Conservation (phyloP, 257 asterid species). For the Craterostigma plantagineum region DNA sequence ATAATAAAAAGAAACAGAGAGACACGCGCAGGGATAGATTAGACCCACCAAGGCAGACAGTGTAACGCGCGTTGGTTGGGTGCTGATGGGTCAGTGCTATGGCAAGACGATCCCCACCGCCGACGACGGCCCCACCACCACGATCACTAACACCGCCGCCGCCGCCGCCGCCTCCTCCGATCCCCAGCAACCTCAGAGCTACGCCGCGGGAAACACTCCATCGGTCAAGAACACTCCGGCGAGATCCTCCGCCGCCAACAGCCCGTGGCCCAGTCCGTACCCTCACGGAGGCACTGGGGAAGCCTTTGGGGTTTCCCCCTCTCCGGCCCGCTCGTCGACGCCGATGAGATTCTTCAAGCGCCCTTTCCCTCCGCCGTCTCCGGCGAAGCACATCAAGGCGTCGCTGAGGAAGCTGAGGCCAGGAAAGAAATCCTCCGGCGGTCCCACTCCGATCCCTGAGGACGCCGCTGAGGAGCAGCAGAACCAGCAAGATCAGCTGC, state of each 20-base stretch:
- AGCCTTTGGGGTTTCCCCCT: constrained; percentile 50
- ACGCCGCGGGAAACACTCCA: constrained; percentile 5
- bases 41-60: constrained; percentile 8
- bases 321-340: constrained; percentile 72
- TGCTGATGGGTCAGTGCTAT: constrained; percentile 62
- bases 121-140: constrained; percentile 15
- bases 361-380: constrained; percentile 91
- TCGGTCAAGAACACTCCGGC: constrained; percentile 51
- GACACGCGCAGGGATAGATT: too few species aligned
- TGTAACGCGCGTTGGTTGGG: too few species aligned
- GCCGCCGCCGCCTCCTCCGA: constrained; percentile 18
- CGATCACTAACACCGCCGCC: constrained; percentile 10
- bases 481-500: constrained; percentile 2
- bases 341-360: constrained; percentile 67
- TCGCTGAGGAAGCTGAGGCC: constrained; percentile 65
- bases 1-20: too few species aligned
- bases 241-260: constrained; percentile 49
- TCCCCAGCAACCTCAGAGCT: constrained; percentile 18
- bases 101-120: constrained; percentile 74
- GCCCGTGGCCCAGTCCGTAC: constrained; percentile 82
- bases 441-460: constrained; percentile 52
- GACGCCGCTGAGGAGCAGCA: constrained; percentile 15
- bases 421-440: constrained; percentile 48
- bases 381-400: constrained; percentile 92
- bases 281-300: constrained; percentile 39